Percentiles rank a stretch among this genome's conserved stretches.
Conservation (phyloP, 176 grass and related monocot species). For the Luzula sylvatica region DNA sequence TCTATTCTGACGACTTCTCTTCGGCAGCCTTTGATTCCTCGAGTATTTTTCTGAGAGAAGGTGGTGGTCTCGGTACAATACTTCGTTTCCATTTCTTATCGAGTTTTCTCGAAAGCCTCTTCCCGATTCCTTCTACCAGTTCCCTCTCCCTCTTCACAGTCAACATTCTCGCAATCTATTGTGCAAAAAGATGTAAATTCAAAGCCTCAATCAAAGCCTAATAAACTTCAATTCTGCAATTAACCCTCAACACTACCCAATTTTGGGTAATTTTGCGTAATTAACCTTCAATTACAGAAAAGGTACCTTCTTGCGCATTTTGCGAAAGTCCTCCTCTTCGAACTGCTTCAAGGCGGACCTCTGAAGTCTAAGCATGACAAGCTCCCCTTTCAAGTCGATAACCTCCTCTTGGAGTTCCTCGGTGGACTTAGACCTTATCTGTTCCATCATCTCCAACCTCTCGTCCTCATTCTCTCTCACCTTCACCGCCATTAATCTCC, state of each 20-base stretch:
- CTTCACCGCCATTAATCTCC: slow-evolving; percentile 23
- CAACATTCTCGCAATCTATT: slow-evolving; percentile 82
- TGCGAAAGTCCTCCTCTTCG: slow-evolving; percentile 64
- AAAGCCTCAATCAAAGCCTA: too few relatives aligned
- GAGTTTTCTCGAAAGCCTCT: slow-evolving; percentile 89
- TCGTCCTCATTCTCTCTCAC: slow-evolving; percentile 89
- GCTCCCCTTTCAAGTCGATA: slow-evolving; percentile 92
- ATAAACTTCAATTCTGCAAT: too few relatives aligned
- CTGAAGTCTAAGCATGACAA: slow-evolving; percentile 90
- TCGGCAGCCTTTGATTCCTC: slow-evolving; percentile 50
- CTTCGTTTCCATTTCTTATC: slow-evolving; percentile 96
- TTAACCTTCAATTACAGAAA: background rate
- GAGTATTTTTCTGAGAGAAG: slow-evolving; percentile 71
- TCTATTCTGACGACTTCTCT: slow-evolving; percentile 20
- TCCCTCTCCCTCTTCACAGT: slow-evolving; percentile 96
- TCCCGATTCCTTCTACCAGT: slow-evolving; percentile 83
- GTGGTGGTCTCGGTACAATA: slow-evolving; percentile 78
- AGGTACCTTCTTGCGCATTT: slow-evolving; percentile 77
- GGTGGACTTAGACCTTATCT: slow-evolving; percentile 61
- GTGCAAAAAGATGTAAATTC: slow-evolving; percentile 4
- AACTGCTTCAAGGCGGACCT: slow-evolving; percentile 87
- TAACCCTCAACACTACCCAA: too few relatives aligned
- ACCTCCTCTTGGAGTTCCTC: slow-evolving; percentile 77
- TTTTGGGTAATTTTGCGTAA: too few relatives aligned
- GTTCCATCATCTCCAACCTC: slow-evolving; percentile 31